Conservation (phyloP, 2,329 filamentous ascomycete genomes). For the Alternaria gansuensis region DNA sequence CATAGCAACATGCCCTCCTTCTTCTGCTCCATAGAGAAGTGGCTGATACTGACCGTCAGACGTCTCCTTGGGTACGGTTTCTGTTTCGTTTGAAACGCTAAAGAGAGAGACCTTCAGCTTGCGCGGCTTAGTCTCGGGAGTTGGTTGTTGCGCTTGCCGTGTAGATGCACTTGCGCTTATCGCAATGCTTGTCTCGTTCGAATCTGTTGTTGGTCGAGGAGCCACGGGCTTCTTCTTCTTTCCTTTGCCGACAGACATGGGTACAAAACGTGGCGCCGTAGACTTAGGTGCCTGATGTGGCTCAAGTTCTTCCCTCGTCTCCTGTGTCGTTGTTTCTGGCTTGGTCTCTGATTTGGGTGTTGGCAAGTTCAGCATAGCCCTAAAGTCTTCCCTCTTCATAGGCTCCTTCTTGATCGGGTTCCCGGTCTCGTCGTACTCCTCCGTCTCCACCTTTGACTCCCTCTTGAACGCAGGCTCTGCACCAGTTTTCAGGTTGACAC, state of each 20-base stretch:
- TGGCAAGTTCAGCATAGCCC: constrained; percentile 49
- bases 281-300: constrained; percentile 68
- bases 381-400: constrained; percentile 44
- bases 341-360: constrained; percentile 36
- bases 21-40: constrained; percentile 45
- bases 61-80: constrained; percentile 29
- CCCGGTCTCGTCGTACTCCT: constrained; percentile 50
- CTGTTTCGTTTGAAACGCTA: constrained; percentile 63
- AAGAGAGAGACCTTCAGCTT: constrained; percentile 75
- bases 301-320: constrained; percentile 57
- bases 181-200: constrained; percentile 7
- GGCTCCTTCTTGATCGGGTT: constrained; percentile 43
- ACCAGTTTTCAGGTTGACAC: constrained; percentile 82
- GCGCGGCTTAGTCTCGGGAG: constrained; percentile 37
- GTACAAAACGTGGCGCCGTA: constrained; percentile 85
- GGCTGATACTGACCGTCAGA: constrained; percentile 51
- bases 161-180: constrained; percentile 3
- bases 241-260: constrained; percentile 82
- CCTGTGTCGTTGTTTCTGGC: constrained; percentile 1
- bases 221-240: constrained; percentile 56
- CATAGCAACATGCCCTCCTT: constrained; percentile 28
- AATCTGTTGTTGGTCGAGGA: constrained; percentile 19
- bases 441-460: constrained; percentile 56
- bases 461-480: constrained; percentile 83
- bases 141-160: constrained; percentile 20